Conservation (phyloP, 768 basidiomycete species). For the Termitomyces sp. region DNA sequence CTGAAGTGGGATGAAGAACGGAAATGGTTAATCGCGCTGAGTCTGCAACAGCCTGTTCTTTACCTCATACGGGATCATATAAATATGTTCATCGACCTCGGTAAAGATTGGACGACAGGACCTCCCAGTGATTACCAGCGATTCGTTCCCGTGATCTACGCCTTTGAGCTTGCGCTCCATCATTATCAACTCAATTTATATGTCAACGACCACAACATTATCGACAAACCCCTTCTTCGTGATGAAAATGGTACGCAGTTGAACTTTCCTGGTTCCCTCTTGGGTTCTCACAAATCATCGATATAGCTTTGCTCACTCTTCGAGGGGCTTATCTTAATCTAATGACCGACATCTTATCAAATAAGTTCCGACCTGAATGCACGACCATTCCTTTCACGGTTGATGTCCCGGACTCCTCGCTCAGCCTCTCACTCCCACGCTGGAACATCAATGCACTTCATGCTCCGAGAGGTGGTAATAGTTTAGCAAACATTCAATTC, state of each 20-base stretch:
- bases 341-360: constrained; percentile 56
- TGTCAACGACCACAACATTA: constrained; percentile 95
- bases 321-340: constrained; percentile 52
- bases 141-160: constrained; percentile 82
- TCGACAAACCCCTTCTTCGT: constrained; percentile 74
- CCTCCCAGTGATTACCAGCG: constrained; percentile 74
- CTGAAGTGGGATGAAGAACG: constrained; percentile 78
- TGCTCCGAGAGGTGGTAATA: constrained; percentile 50
- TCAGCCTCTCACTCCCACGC: constrained; percentile 68
- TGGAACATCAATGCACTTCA: constrained; percentile 87
- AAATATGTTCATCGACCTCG: constrained; percentile 91
- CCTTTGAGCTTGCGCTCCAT: constrained; percentile 61
- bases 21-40: constrained; percentile 73
- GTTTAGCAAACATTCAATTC: constrained; percentile 52
- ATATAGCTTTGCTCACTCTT: constrained; percentile 65
- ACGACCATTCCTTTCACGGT: constrained; percentile 62
- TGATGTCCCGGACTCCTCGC: constrained; percentile 48
- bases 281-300: not conserved
- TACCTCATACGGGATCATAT: constrained; percentile 89
- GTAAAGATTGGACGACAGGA: constrained; percentile 86
- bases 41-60: constrained; percentile 64
- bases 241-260: constrained; percentile 75
- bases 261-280: not conserved
- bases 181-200: constrained; percentile 78
- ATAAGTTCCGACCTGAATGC: constrained; percentile 65